phyloP scores from a whole-genome alignment of 352 stramenopile species.

The Pythium aquatile region DNA sequence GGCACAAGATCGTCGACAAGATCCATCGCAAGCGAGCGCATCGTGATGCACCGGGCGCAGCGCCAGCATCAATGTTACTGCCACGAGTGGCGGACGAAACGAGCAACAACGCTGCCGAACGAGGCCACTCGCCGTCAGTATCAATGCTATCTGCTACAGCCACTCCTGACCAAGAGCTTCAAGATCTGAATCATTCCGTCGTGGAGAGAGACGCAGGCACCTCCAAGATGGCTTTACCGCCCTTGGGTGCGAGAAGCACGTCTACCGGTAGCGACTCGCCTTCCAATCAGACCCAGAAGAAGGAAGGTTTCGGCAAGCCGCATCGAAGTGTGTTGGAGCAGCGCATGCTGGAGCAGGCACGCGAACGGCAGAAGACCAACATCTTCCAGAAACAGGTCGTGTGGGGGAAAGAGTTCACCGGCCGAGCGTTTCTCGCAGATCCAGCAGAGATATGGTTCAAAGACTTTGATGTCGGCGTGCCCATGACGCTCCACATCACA shows the following conservation, averaged over 20 bases:
- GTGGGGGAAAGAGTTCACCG: constrained; percentile 79
- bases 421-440: constrained; percentile 77
- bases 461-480: constrained; percentile 84
- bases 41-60: constrained; percentile 2
- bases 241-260: neutral
- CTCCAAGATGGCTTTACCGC: constrained; percentile 3
- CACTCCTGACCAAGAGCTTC: constrained; percentile 28
- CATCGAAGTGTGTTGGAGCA: constrained; percentile 67
- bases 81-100: constrained; percentile 2
- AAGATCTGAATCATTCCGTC: constrained; percentile 22
- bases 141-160: neutral
- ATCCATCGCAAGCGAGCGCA: constrained; percentile 21
- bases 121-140: neutral
- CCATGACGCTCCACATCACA: constrained; percentile 58
- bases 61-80: constrained; percentile 19
- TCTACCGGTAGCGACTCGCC: neutral
- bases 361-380: constrained; percentile 53
- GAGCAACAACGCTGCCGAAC: constrained; percentile 18
- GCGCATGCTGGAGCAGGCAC: constrained; percentile 41
- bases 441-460: constrained; percentile 84
- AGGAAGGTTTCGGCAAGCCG: constrained; percentile 41
- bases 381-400: constrained; percentile 70
- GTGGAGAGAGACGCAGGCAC: neutral
- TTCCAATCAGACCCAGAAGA: constrained; percentile 14
- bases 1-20: constrained; percentile 25